Base-by-base conservation (phyloP, 1,284 basidiomycete species). In the Naganishia liquefaciens region DNA sequence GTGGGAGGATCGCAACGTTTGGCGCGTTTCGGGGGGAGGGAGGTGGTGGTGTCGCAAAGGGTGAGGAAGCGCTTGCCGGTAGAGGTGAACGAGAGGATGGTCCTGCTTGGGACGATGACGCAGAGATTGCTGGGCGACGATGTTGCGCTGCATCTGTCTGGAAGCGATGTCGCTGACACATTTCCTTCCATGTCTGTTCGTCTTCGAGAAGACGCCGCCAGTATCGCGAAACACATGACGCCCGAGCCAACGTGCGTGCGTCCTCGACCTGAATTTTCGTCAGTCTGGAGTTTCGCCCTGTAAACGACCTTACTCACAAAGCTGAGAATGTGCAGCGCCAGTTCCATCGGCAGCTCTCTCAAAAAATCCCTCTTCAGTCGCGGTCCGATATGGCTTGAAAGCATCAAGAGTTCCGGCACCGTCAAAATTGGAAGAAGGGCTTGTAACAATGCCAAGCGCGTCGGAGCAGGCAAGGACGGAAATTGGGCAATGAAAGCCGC, bases 291-390 rank as follows among this genome's bases (percentile, higher is more conserved):
- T 10, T 0, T 40, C 42, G n/a, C 39, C 28, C 21, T 33, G 28
- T 6, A 51, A 25, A 49, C 3, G 30, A 44, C 15, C 25, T 5
- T 23, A 74, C 76, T 68, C 62, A 74, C 82, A 76, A 88, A 95
- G 70, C 82, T 80, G 58, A 98, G 82, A 62, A 95, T 85, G 73
- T 93, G 86, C 28, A 96, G 79, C 0, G 87, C 85, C 39, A 99
- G 82, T 77, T 99, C 95, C 19, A 86, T 80, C 0, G 95, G 95
- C 0, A 98, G 81, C 30, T 88, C 86, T 5, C 83, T 80, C 27
- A 97, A 81, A 75, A 95, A 94, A 76, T 98, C 93, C 6, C 91
- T 86, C 73, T 90, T 89, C 70, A 97, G 85, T 37, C 89, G 84
- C 0, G 92, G 90, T 0, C 87, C 82, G 75, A 97, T 88, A 61